Evolutionary conservation across 83 land plant species (phyloP), one percentile per base, ranked within the genome.

Genomic region (Thuja plicata): DNA sequence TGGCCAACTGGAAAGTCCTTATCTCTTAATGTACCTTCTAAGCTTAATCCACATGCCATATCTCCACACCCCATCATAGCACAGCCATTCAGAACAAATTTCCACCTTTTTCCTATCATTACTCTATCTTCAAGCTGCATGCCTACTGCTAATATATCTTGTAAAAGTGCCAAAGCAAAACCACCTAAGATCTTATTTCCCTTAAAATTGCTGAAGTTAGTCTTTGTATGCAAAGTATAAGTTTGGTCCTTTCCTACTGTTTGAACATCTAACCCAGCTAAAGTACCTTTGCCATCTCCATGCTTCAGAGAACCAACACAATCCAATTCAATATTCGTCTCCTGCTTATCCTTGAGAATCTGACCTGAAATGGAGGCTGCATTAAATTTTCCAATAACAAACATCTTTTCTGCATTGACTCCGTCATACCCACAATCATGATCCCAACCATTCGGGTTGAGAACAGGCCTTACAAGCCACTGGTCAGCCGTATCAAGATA

Each of bases 371-470:
- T 35, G 6, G 94, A 92, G 45, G 91, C 91, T 76, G 92, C 87
- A 3, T 94, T 62, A 71, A 93, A 91, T 41, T 90, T 87, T 66
- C 50, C 88, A 41, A 93, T 41, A 34, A 92, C 92, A 70, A 87
- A 62, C 54, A 92, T 87, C 32, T 89, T 90, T 88, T 97, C 97
- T 76, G 95, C 83, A 89, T 90, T 95, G 86, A 97, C 80, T 30
- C 99, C 99, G 87, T 97, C 99, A 89, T 94, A 96, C 12, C 99
- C 99, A 54, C 96, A 92, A 91, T 97, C 99, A 93, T 94, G 97
- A 91, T 97, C 99, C 98, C 98, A 97, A 46, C 99, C 98, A 83
- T 95, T 97, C 17, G 96, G 93, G 80, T 97, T 97, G 88, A 95
- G 88, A 87, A 96, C 98, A 71, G 99, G 99, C 52, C 98, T 92